phyloP scores from a whole-genome alignment of 78 protist genomes.

The Emiliania huxleyi region DNA sequence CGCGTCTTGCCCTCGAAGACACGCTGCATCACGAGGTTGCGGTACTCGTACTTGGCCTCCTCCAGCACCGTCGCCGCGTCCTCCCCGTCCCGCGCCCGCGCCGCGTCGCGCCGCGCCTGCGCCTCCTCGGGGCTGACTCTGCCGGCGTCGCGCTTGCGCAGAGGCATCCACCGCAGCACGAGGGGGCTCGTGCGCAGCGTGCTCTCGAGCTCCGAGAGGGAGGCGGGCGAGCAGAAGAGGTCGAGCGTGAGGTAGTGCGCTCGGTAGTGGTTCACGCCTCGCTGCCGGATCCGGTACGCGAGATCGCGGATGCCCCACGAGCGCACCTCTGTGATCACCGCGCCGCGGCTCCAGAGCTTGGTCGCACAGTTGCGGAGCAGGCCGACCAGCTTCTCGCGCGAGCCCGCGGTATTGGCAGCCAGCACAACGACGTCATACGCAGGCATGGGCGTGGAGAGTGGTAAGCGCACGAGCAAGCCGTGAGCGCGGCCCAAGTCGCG shows the following conservation, averaged over 20 bases:
- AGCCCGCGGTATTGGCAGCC: background rate
- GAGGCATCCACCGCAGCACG: background rate
- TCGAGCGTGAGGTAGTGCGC: background rate
- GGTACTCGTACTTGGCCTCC: background rate
- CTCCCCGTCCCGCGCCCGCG: background rate
- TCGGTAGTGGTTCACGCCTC: background rate
- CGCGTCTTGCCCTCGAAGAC: background rate
- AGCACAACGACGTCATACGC: background rate
- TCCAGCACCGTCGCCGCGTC: background rate
- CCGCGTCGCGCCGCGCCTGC: background rate
- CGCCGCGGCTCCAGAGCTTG: background rate
- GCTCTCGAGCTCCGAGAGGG: background rate
- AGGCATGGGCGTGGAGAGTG: background rate
- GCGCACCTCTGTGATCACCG: background rate
- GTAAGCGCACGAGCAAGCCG: no score
- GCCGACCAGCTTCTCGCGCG: background rate
- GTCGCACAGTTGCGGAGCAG: background rate
- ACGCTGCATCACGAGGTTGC: constrained; percentile 6
- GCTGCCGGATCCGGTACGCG: background rate
- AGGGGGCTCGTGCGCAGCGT: background rate
- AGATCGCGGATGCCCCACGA: background rate
- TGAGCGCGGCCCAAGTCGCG: no score
- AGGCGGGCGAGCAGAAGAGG: background rate
- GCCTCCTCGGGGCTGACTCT: background rate
- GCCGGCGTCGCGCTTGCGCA: background rate